Evolutionary conservation across 352 stramenopile species (phyloP).

Genomic region (Aphanomyces euteiches): DNA sequence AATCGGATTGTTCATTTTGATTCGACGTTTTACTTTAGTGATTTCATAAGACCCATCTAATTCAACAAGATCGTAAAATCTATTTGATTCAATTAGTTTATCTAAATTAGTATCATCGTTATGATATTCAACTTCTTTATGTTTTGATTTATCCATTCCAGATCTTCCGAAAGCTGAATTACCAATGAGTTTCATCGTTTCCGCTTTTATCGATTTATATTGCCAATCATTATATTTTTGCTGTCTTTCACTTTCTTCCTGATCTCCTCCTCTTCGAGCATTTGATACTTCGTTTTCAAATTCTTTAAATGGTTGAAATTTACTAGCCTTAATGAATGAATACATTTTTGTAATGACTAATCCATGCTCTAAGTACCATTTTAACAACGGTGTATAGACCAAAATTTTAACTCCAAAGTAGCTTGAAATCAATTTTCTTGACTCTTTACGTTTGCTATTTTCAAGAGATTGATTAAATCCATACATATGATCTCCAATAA

Average conservation of each 20-base stretch:
- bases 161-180: slow-evolving; percentile 28
- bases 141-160: slow-evolving; percentile 33
- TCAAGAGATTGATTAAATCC: slow-evolving; percentile 25
- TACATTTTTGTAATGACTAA: slow-evolving; percentile 36
- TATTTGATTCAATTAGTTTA: slow-evolving; percentile 10
- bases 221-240: slow-evolving; percentile 25
- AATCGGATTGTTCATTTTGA: slow-evolving; percentile 32
- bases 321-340: slow-evolving; percentile 34
- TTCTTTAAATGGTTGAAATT: slow-evolving; percentile 30
- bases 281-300: slow-evolving; percentile 34
- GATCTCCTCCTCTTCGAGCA: slow-evolving; percentile 34
- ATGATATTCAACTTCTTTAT: slow-evolving; percentile 30
- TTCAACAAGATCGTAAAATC: slow-evolving; percentile 29
- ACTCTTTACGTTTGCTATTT: background rate
- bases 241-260: slow-evolving; percentile 28
- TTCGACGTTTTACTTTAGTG: slow-evolving; percentile 18
- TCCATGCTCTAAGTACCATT: slow-evolving; percentile 42
- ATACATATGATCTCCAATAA: slow-evolving; percentile 41
- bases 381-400: slow-evolving; percentile 39
- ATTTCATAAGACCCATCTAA: slow-evolving; percentile 28
- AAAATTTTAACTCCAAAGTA: slow-evolving; percentile 39
- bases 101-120: background rate
- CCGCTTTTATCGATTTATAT: background rate
- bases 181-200: slow-evolving; percentile 32
- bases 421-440: slow-evolving; percentile 29